Percentiles rank a stretch among this genome's conserved stretches.
These are phyloP conservation scores for Phialophora verrucosa DNA, from an alignment of 2,329 filamentous ascomycete genomes.

Conservation along the genomic window DNA sequence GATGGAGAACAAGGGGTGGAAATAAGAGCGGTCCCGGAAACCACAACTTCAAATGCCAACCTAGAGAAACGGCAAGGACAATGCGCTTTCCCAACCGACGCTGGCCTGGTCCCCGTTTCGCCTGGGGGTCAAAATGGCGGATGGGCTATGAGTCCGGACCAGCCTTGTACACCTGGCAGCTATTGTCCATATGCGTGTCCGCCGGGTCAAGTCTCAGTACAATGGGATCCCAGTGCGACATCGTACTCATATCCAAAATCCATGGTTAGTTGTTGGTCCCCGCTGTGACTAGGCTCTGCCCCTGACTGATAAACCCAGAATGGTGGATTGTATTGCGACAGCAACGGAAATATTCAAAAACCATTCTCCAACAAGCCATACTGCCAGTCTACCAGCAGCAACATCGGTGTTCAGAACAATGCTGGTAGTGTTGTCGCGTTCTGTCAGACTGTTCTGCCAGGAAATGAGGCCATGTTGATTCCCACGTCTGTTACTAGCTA, in stretches of 20 bases:
- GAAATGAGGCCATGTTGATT: constrained; percentile 82
- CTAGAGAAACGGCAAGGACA: constrained; percentile 61
- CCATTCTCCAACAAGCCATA: constrained; percentile 71
- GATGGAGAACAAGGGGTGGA: constrained; percentile 38
- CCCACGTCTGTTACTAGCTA: constrained; percentile 67
- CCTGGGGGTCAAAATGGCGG: constrained; percentile 69
- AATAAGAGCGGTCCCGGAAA: constrained; percentile 31
- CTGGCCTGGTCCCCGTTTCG: constrained; percentile 71
- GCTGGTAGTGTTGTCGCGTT: constrained; percentile 68
- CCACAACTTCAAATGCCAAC: constrained; percentile 24
- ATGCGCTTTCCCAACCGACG: constrained; percentile 70
- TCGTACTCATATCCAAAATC: constrained; percentile 71
- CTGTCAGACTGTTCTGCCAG: constrained; percentile 79
- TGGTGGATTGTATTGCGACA: constrained; percentile 75
- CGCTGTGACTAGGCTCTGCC: constrained; percentile 9
- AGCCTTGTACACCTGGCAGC: constrained; percentile 67
- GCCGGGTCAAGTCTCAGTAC: constrained; percentile 74
- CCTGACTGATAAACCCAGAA: constrained; percentile 57
- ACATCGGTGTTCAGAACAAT: constrained; percentile 70
- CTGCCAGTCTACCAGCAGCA: constrained; percentile 71
- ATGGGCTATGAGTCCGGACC: constrained; percentile 80
- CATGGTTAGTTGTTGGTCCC: constrained; percentile 63
- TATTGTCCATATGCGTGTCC: constrained; percentile 82
- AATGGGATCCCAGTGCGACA: constrained; percentile 75
- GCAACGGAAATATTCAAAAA: constrained; percentile 68